Evolutionary conservation across 139 green algal species (phyloP).

Genomic region (Chlorella sp.): DNA sequence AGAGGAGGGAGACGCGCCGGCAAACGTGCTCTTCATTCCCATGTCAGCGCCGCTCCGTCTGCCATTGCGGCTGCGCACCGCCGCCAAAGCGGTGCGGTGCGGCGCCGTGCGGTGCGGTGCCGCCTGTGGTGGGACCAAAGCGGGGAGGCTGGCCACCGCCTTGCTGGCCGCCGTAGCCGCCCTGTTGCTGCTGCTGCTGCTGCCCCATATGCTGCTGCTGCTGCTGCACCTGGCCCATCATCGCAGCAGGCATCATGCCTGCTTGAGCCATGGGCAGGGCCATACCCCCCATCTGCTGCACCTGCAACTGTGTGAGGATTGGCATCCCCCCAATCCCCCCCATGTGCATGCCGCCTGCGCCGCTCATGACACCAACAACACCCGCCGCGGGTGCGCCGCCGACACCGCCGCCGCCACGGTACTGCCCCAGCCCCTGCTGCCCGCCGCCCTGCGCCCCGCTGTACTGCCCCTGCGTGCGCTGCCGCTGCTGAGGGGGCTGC

Average conservation of each 20-base stretch:
- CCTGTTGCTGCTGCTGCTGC: background rate
- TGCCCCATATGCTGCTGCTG: background rate
- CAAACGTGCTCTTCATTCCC: background rate
- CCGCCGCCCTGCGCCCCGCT: background rate
- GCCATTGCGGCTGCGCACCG: conserved; percentile 12
- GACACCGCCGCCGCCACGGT: conserved; percentile 8
- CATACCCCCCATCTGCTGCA: conserved; percentile 15
- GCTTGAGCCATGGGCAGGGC: background rate
- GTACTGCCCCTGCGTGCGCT: conserved; percentile 34
- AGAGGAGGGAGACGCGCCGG: background rate
- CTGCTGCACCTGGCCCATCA: background rate
- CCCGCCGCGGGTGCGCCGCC: background rate
- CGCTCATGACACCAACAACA: background rate
- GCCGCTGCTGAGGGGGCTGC: conserved; percentile 14
- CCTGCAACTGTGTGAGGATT: background rate
- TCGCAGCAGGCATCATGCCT: background rate
- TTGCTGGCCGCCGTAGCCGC: background rate
- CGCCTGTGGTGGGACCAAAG: background rate
- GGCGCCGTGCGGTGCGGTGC: no score
- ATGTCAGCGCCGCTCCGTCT: background rate
- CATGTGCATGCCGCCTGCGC: conserved; percentile 2
- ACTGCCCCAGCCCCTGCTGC: conserved; percentile 9
- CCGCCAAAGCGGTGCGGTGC: background rate
- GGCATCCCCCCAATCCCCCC: background rate
- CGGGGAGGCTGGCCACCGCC: background rate